Evolutionary conservation across 2,329 filamentous ascomycete species (phyloP).

Genomic region (Cercospora canescens): DNA sequence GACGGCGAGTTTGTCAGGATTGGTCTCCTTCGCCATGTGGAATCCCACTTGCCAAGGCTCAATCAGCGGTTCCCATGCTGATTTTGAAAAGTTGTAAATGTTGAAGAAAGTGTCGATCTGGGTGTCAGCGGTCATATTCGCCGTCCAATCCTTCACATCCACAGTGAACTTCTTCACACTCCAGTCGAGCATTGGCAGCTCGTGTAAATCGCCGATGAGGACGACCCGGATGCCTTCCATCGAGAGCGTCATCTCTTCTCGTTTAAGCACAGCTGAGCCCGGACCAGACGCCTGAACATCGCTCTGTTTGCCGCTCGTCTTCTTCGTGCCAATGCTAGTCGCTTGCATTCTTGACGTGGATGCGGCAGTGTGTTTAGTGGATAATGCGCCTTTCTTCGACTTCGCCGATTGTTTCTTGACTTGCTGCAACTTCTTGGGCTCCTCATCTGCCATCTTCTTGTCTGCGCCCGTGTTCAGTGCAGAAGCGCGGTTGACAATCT

Average conservation of each 20-base stretch:
- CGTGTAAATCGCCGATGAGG: constrained; percentile 92
- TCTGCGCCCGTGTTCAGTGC: constrained; percentile 67
- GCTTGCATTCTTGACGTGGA: constrained; percentile 46
- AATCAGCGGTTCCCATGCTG: constrained; percentile 92
- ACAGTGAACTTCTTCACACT: constrained; percentile 88
- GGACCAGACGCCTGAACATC: constrained; percentile 37
- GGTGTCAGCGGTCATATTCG: constrained; percentile 80
- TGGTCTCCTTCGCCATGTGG: constrained; percentile 76
- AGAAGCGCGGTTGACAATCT: constrained; percentile 87
- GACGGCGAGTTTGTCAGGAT: constrained; percentile 74
- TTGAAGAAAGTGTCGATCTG: constrained; percentile 94
- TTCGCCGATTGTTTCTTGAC: constrained; percentile 42
- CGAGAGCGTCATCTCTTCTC: constrained; percentile 81
- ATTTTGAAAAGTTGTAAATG: constrained; percentile 98
- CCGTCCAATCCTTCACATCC: constrained; percentile 87
- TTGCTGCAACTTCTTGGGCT: constrained; percentile 57
- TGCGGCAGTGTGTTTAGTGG: constrained; percentile 50
- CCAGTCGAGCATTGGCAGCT: constrained; percentile 90
- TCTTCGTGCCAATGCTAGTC: constrained; percentile 49
- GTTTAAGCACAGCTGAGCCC: constrained; percentile 58
- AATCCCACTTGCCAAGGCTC: constrained; percentile 97
- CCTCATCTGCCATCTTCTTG: constrained; percentile 53
- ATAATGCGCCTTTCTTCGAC: constrained; percentile 35
- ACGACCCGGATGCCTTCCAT: constrained; percentile 89
- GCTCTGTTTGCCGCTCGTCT: constrained; percentile 52